Conservation (phyloP, 2,329 filamentous ascomycete species). For the Chalaropsis thielavioides region DNA sequence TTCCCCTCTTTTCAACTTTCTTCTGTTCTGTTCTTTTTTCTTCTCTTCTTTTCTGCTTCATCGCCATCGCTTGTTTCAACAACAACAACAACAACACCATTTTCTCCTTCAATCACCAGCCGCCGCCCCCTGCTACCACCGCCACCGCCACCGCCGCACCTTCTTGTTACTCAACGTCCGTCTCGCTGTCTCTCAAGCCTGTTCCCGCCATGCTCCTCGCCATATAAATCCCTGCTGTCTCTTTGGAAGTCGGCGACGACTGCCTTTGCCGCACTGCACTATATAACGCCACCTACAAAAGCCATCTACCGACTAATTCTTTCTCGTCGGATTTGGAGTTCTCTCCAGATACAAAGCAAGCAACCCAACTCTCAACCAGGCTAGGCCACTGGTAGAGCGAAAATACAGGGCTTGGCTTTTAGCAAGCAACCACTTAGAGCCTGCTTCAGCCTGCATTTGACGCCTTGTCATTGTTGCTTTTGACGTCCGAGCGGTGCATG, state of each 20-base stretch:
- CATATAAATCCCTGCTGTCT: not conserved
- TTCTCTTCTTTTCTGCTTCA: not conserved
- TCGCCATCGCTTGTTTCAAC: not conserved
- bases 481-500: not conserved
- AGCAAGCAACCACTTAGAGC: not conserved
- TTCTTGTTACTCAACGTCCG: not conserved
- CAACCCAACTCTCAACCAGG: not conserved
- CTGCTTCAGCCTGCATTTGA: not conserved
- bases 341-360: not conserved
- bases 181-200: not conserved
- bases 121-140: not conserved
- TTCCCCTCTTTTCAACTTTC: not conserved
- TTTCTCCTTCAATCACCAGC: not conserved
- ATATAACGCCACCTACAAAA: not conserved
- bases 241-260: not conserved
- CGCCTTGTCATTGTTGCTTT: not conserved
- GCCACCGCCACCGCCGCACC: too few species aligned
- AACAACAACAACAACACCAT: not conserved
- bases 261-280: not conserved
- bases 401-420: not conserved
- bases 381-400: too few species aligned
- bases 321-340: not conserved
- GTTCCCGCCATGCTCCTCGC: not conserved
- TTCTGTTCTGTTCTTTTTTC: not conserved
- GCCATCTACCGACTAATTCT: not conserved